Base-by-base conservation (phyloP, 1,284 basidiomycete genomes). In the Erythrobasidium hasegawianum region DNA sequence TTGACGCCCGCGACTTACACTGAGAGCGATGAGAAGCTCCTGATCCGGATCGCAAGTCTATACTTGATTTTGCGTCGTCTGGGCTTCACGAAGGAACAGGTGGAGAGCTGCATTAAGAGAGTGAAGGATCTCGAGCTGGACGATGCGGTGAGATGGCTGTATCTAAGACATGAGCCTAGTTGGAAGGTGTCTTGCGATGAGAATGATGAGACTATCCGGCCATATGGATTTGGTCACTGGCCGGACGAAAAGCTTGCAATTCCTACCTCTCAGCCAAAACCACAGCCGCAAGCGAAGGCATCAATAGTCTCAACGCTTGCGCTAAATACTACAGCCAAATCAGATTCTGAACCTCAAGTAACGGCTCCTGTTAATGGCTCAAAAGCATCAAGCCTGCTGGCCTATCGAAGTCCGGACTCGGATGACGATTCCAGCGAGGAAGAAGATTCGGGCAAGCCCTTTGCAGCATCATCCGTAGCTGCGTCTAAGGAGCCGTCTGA, bases 141-240 rank as follows among this genome's bases (percentile, higher is more conserved):
- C 20, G 89, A 94, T 64, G 92, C 89, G 16, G 82, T 90, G 62
- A 88, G 92, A 74, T 96, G 92, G 91, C 92, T 94, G 72, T 59
- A 53, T 33, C 24, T 67, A 18, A 49, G 52, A 1, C 39, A 52
- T 39, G 49, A 38, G 29, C 57, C 57, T 14, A 14, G 8, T 2
- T 33, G 20, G 13, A 22, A 22, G 14, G 14, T 16, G 8, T 27
- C 39, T n/a, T n/a, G n/a, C 57, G 20, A n/a, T 20, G 16, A 3
- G n/a, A 10, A 38, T 3, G 50, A 53, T 9, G 50, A 3, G 16
- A 4, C 22, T 16, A 20, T 53, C n/a, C 3, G 24, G 50, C 50
- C 50, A 3, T 53, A 53, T 26, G 50, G 50, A 26, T 20, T 4
- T 3, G 50, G 50, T 29, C 26, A 22, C 20, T 53, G 50, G 50